phyloP scores from a whole-genome alignment of 2,329 filamentous ascomycete genomes.

The Aspergillus costaricaensis region DNA sequence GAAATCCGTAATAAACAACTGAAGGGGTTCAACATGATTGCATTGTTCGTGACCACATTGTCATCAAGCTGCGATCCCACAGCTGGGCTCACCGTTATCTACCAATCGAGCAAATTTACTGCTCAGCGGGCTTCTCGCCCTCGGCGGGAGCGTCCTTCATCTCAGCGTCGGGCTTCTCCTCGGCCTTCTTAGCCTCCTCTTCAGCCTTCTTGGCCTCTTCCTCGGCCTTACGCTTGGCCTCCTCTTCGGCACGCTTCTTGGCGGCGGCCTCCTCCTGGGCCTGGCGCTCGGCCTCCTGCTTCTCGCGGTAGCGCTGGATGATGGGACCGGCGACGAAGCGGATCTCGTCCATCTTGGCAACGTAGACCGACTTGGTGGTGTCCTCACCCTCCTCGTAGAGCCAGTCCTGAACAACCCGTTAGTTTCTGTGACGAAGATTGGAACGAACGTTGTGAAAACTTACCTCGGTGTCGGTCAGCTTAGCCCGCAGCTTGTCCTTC shows the following conservation, averaged over 20 bases:
- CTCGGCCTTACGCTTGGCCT: conserved; percentile 76
- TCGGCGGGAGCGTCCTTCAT: conserved; percentile 62
- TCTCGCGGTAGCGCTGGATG: conserved; percentile 92
- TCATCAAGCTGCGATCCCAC: conserved; percentile 23
- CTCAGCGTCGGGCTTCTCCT: conserved; percentile 48
- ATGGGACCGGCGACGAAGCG: conserved; percentile 87
- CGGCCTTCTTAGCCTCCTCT: conserved; percentile 46
- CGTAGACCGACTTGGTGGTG: conserved; percentile 87
- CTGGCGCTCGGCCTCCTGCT: conserved; percentile 82
- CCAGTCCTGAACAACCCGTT: conserved; percentile 72
- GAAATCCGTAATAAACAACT: conserved; percentile 9
- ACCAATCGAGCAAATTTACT: conserved; percentile 28
- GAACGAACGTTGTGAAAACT: conserved; percentile 38
- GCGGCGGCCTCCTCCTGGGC: conserved; percentile 66
- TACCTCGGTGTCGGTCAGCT: conserved; percentile 85
- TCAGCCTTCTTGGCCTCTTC: conserved; percentile 62
- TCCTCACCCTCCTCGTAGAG: conserved; percentile 97
- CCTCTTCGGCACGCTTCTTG: conserved; percentile 65
- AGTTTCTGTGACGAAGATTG: conserved; percentile 13
- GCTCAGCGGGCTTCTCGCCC: conserved; percentile 33
- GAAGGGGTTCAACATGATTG: conserved; percentile 20
- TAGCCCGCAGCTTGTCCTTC: conserved; percentile 81
- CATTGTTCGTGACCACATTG: conserved; percentile 27
- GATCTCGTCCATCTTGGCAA: conserved; percentile 95
- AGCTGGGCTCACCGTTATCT: conserved; percentile 14